Conservation (phyloP, 192 early-diverging fungal species). For the Coemansia sp. region DNA sequence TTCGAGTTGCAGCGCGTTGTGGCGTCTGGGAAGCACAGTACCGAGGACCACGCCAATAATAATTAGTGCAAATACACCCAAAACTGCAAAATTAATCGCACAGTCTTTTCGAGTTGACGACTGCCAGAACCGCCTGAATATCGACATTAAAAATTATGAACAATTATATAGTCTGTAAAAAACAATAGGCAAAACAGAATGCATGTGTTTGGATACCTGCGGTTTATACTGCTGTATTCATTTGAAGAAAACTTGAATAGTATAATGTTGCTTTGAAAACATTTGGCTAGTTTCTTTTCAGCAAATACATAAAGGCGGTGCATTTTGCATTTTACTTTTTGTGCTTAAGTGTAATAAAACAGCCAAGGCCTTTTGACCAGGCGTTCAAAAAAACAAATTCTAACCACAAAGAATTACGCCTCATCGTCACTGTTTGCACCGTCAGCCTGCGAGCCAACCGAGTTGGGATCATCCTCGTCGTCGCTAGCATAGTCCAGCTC, state of each 20-base stretch:
- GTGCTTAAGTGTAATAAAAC: not conserved
- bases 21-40: not conserved
- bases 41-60: conserved; percentile 5
- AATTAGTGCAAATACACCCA: not conserved
- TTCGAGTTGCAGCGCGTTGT: not conserved
- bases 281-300: not conserved
- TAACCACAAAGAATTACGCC: not conserved
- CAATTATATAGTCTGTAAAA: not conserved
- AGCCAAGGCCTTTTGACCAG: not conserved
- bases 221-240: no score
- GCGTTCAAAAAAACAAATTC: not conserved
- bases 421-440: conserved; percentile 6
- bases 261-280: not conserved
- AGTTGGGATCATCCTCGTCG: conserved; percentile 25
- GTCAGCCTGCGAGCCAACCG: no score
- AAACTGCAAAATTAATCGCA: not conserved
- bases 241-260: no score
- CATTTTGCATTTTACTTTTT: not conserved
- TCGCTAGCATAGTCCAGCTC: conserved; percentile 51
- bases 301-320: not conserved
- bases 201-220: no score
- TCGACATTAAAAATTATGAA: not conserved
- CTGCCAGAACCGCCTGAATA: not conserved
- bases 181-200: no score
- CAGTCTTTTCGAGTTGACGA: not conserved